Evolutionary conservation across 2,329 filamentous ascomycete species (phyloP).

Genomic region (Exophiala lecanii-corni): DNA sequence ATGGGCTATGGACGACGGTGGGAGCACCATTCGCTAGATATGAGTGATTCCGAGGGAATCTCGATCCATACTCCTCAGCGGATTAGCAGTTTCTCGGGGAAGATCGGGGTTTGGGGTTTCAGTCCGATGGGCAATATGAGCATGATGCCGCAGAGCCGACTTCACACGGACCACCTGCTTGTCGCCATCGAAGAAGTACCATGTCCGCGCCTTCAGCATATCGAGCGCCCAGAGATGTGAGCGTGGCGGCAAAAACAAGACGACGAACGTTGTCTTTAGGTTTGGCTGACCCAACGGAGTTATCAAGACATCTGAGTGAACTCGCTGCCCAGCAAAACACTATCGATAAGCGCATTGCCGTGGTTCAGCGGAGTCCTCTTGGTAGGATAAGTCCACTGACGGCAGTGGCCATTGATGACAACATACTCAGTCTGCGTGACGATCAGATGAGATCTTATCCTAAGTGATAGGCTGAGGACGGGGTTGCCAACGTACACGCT

Average conservation of each 20-base stretch:
- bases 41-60: slow-evolving; percentile 25
- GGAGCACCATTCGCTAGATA: slow-evolving; percentile 23
- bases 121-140: neutral
- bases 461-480: no score
- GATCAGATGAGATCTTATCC: no score
- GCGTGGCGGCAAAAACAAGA: neutral
- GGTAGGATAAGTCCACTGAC: slow-evolving; percentile 21
- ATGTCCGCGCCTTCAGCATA: neutral
- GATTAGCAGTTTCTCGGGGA: slow-evolving; percentile 14
- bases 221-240: neutral
- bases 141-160: neutral
- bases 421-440: slow-evolving; percentile 3
- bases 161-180: neutral
- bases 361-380: slow-evolving; percentile 17
- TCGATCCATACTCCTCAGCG: slow-evolving; percentile 24
- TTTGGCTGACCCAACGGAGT: slow-evolving; percentile 4
- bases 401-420: slow-evolving; percentile 11
- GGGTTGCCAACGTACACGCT: no score
- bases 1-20: slow-evolving; percentile 7
- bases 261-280: neutral
- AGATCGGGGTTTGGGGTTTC: slow-evolving; percentile 1
- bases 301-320: slow-evolving; percentile 3
- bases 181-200: neutral
- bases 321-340: slow-evolving; percentile 5
- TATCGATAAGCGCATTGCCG: neutral